Percentiles rank a stretch among this genome's conserved stretches.
phyloP scores from a whole-genome alignment of 2,329 filamentous ascomycete species.

The Colletotrichum destructivum region DNA sequence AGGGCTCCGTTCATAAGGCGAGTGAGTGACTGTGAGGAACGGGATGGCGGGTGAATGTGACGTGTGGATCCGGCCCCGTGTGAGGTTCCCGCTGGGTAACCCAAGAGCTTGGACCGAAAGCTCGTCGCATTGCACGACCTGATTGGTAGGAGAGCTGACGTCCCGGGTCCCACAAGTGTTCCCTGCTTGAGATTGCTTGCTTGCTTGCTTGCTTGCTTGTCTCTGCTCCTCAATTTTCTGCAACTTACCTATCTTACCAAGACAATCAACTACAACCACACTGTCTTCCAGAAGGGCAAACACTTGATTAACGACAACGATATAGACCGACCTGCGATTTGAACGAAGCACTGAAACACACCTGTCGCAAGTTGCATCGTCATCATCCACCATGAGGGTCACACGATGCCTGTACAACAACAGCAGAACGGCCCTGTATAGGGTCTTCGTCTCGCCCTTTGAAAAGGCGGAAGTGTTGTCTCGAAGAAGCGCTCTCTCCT shows the following conservation, averaged over 20 bases:
- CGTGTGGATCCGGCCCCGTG: neutral
- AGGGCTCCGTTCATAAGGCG: neutral
- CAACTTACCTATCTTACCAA: neutral
- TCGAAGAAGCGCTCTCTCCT: slow-evolving; percentile 44
- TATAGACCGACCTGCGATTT: neutral
- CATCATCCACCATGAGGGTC: slow-evolving; percentile 59
- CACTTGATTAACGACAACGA: slow-evolving; percentile 1
- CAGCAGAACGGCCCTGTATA: slow-evolving; percentile 62
- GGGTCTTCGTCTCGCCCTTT: slow-evolving; percentile 61
- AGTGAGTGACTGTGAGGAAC: slow-evolving; percentile 9
- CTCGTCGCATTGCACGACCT: slow-evolving; percentile 25
- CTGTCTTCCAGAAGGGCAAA: neutral
- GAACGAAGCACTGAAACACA: slow-evolving; percentile 1
- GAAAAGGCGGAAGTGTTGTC: slow-evolving; percentile 48
- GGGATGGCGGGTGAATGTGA: slow-evolving; percentile 6
- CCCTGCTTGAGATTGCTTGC: neutral
- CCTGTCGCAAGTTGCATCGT: neutral
- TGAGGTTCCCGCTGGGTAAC: slow-evolving; percentile 8
- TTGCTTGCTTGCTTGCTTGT: neutral
- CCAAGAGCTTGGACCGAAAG: slow-evolving; percentile 39
- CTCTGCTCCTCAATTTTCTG: slow-evolving; percentile 2
- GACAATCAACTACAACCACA: neutral
- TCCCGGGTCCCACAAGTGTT: neutral
- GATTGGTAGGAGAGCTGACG: slow-evolving; percentile 32
- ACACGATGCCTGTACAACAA: slow-evolving; percentile 56